A percentile compares a stretch with the other conserved stretches of the same genome.
Conservation (phyloP, 768 basidiomycete genomes). For the Leccinellum rugosiceps region DNA sequence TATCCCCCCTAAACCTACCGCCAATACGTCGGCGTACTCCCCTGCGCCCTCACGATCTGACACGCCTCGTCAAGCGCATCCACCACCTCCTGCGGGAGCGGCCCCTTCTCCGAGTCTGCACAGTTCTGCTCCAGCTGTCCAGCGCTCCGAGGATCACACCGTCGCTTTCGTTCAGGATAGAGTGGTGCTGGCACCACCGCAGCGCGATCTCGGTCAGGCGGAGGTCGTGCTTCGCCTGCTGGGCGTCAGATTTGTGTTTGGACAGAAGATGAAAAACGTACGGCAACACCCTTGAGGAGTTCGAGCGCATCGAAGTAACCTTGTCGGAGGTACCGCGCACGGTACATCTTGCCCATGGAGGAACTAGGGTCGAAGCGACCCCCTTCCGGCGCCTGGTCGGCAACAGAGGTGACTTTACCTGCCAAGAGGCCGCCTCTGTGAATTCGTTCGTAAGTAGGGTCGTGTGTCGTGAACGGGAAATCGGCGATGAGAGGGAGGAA, state of each 20-base stretch:
- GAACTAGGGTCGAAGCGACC: constrained; percentile 42
- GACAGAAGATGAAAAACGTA: constrained; percentile 19
- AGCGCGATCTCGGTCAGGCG: constrained; percentile 53
- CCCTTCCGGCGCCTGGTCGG: constrained; percentile 31
- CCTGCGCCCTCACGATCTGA: constrained; percentile 35
- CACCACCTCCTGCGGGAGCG: constrained; percentile 51
- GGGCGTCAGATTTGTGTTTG: background rate
- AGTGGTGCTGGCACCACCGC: constrained; percentile 63
- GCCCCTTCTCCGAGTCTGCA: constrained; percentile 48
- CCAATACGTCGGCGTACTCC: constrained; percentile 37
- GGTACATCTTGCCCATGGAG: constrained; percentile 42
- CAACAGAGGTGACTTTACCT: constrained; percentile 42
- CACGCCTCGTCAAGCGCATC: constrained; percentile 50
- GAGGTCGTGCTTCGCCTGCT: constrained; percentile 38
- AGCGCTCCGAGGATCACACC: constrained; percentile 48
- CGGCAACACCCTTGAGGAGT: constrained; percentile 38
- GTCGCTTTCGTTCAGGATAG: constrained; percentile 39
- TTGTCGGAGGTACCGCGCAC: constrained; percentile 41
- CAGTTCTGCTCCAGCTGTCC: constrained; percentile 44
- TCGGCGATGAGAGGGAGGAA: background rate
- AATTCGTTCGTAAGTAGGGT: background rate
- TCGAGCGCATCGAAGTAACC: constrained; percentile 44
- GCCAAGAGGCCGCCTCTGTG: constrained; percentile 30
- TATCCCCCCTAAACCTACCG: constrained; percentile 9
- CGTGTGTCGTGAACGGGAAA: background rate